Evolutionary conservation across 139 green algal species (phyloP), one percentile per base, ranked within the genome.

Genomic region (Ettlia oleoabundans): DNA sequence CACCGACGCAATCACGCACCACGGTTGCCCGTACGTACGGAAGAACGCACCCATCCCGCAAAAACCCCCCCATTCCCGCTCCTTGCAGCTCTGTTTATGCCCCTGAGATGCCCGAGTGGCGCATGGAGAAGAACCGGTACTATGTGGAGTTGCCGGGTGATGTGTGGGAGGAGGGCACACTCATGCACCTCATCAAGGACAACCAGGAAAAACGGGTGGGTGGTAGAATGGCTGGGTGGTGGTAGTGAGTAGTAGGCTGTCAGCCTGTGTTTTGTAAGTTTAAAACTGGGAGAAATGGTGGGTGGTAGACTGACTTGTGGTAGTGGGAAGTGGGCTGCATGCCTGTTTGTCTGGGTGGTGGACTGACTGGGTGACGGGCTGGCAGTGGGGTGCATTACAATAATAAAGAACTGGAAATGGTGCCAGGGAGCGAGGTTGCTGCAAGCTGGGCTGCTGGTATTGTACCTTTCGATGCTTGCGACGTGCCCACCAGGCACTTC

Each of bases 81-180:
- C 42, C 32, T 15, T 41, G 53, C 52, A 22, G 10, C 69, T 69
- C 84, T 92, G 85, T 70, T 40, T 93, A 93, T 28, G 83, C 78
- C 41, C 62, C 69, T 1, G 86, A 93, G 82, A 37, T 82, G 53
- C 83, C 88, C 1, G 90, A 94, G 81, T 90, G 84, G 87, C 40
- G 82, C 41, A 94, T 95, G 90, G 92, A 96, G 86, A 94, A 93
- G 86, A 85, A 90, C 37, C 86, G 92, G 8, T 96, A 90, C 85
- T 96, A 94, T 62, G 85, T 84, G 37, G 88, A 93, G 83, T 87
- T 95, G 61, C 92, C 92, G 38, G 92, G 92, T 9, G 92, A 96
- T 74, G 78, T 95, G 30, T 96, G 88, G 88, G 83, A 93, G 82
- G 85, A 94, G 55, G 88, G 89, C 35, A 83, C 81, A 21, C 82